These are phyloP conservation scores for Trichoderma semiorbis DNA, from an alignment of 2,329 filamentous ascomycete species.

Conservation along the genomic window DNA sequence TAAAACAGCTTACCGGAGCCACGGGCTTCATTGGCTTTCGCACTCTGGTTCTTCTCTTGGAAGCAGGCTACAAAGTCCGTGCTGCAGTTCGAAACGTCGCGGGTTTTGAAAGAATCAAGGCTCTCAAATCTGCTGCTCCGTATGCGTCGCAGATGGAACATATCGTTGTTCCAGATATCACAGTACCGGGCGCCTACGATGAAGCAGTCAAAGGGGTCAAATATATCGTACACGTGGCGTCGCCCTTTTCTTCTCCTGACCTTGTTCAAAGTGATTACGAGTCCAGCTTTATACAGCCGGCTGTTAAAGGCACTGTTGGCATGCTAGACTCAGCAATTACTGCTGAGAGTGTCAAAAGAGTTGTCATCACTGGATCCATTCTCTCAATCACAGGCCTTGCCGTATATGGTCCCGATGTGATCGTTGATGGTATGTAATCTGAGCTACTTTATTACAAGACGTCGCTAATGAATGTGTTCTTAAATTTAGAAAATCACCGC, in stretches of 20 bases:
- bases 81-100: slow-evolving; percentile 27
- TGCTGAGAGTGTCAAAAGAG: slow-evolving; percentile 31
- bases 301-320: slow-evolving; percentile 35
- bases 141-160: slow-evolving; percentile 22
- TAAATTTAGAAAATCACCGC: not conserved
- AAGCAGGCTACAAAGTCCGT: slow-evolving; percentile 28
- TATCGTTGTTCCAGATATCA: slow-evolving; percentile 38
- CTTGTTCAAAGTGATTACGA: slow-evolving; percentile 16
- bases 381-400: slow-evolving; percentile 20
- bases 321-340: slow-evolving; percentile 37
- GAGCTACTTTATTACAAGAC: not conserved
- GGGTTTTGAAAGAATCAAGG: slow-evolving; percentile 19
- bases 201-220: slow-evolving; percentile 34
- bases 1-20: slow-evolving; percentile 26
- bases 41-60: slow-evolving; percentile 25
- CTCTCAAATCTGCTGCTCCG: not conserved
- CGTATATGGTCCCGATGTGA: not conserved
- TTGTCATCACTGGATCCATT: slow-evolving; percentile 43
- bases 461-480: not conserved
- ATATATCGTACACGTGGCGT: slow-evolving; percentile 36
- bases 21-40: slow-evolving; percentile 31
- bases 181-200: slow-evolving; percentile 36
- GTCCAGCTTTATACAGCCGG: slow-evolving; percentile 29
- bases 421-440: not conserved
- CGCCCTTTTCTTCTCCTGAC: slow-evolving; percentile 21